phyloP scores from a whole-genome alignment of 2,329 filamentous ascomycete genomes.

The Arthroderma sp. region DNA sequence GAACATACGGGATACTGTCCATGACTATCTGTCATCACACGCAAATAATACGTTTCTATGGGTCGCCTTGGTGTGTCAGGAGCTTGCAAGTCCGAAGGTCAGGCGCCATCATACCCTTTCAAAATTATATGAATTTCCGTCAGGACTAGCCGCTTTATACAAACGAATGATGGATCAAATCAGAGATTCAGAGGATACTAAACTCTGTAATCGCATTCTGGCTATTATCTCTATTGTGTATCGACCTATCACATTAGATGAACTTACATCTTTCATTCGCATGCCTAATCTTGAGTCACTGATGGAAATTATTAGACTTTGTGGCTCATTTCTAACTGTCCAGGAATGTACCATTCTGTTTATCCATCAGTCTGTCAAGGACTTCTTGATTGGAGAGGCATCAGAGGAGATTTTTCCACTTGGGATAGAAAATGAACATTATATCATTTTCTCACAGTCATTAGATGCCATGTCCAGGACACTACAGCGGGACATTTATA shows the following conservation, averaged over 20 bases:
- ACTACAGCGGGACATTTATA: neutral
- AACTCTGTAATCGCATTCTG: conserved; percentile 25
- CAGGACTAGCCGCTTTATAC: conserved; percentile 12
- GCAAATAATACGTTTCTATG: conserved; percentile 28
- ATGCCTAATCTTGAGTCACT: conserved; percentile 1
- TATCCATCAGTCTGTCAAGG: conserved; percentile 20
- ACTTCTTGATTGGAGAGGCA: conserved; percentile 10
- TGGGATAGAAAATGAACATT: neutral
- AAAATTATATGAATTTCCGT: conserved; percentile 12
- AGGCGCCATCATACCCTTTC: conserved; percentile 1
- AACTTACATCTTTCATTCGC: conserved; percentile 20
- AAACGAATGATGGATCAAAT: conserved; percentile 19
- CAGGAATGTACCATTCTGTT: conserved; percentile 11
- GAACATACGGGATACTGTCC: neutral
- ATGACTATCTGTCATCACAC: conserved; percentile 8
- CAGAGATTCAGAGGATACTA: conserved; percentile 14
- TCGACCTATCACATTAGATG: conserved; percentile 25
- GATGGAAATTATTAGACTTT: conserved; percentile 11
- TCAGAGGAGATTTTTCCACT: neutral
- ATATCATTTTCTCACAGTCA: neutral
- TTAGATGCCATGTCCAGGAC: neutral
- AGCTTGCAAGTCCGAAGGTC: conserved; percentile 11
- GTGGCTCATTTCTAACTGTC: conserved; percentile 17
- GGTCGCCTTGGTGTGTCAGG: conserved; percentile 25
- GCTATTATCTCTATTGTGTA: conserved; percentile 18